Base-by-base conservation (phyloP, 2,329 filamentous ascomycete genomes). In the Phoma sp. region DNA sequence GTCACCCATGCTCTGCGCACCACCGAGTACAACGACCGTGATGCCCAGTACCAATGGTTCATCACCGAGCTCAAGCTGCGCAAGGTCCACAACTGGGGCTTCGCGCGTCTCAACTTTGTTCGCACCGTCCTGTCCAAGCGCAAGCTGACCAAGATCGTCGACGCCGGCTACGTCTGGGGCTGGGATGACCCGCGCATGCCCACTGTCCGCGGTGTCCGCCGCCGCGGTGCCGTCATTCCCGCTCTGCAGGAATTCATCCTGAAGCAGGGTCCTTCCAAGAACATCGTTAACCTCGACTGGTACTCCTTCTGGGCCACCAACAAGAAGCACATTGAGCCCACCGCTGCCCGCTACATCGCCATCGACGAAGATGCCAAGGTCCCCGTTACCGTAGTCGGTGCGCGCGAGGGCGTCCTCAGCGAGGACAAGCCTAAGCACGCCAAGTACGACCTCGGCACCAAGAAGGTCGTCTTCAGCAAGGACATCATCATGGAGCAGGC, bases 131-230 rank as follows among this genome's bases (percentile, higher is more conserved):
- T 95, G 17, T 94, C 90, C 47, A 95, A 95, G 82, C 87, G 91
- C 55, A 95, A 95, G 80, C 84, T 95, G 33, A 90, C 90, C 57
- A 92, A 91, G 80, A 84, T 95, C 24, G 91, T 95, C 44, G 89
- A 92, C 45, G 81, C 85, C 25, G 89, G 88, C 55, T 84, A 84
- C 54, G 91, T 95, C 40, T 89, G 85, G 83, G 91, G 91, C 61
- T 95, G 91, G 91, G 90, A 95, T 64, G 91, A 94, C 72, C 90
- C 91, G 21, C 87, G 91, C 45, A 92, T 95, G 89, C 91, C 91
- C 8, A 94, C 91, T 9, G 88, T 93, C 51, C 87, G 91, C 21
- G 91, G 91, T 73, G 88, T 95, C 43, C 84, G 88, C 56, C 84
- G 91, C 56, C 86, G 90, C 35, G 91, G 91, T 54, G 88, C 93